phyloP scores from a whole-genome alignment of 768 basidiomycete species.

The Gyrodon lividus region DNA sequence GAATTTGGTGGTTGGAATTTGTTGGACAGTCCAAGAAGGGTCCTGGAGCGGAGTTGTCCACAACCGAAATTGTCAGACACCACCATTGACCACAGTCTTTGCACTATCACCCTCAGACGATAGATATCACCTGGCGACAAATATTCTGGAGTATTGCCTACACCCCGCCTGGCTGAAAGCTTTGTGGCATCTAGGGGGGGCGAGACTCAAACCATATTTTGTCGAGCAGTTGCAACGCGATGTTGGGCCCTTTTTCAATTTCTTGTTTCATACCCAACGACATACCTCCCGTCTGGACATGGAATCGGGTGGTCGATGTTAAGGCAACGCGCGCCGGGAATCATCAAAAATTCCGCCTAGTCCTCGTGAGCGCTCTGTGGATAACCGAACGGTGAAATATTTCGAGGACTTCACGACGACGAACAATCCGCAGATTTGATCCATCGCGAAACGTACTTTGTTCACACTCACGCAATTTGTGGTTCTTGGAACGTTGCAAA shows the following conservation, averaged over 20 bases:
- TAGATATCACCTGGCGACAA: background rate
- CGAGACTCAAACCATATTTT: background rate
- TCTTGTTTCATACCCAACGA: background rate
- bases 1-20: too few species aligned
- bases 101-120: background rate
- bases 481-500: background rate
- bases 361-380: background rate
- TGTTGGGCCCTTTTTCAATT: background rate
- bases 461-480: background rate
- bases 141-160: background rate
- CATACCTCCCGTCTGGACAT: background rate
- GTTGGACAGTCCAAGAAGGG: background rate
- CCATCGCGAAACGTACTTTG: background rate
- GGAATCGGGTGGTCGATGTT: background rate
- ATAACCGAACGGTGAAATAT: constrained; percentile 6
- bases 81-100: background rate
- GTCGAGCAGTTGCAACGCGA: background rate
- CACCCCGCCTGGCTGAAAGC: background rate
- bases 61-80: background rate
- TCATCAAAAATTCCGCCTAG: background rate
- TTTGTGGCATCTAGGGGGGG: background rate
- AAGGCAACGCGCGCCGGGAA: background rate
- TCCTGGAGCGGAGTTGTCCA: background rate
- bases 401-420: background rate
- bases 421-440: background rate